Evolutionary conservation across 2,329 filamentous ascomycete genomes (phyloP).

Genomic region (Bipolaris zeicola): DNA sequence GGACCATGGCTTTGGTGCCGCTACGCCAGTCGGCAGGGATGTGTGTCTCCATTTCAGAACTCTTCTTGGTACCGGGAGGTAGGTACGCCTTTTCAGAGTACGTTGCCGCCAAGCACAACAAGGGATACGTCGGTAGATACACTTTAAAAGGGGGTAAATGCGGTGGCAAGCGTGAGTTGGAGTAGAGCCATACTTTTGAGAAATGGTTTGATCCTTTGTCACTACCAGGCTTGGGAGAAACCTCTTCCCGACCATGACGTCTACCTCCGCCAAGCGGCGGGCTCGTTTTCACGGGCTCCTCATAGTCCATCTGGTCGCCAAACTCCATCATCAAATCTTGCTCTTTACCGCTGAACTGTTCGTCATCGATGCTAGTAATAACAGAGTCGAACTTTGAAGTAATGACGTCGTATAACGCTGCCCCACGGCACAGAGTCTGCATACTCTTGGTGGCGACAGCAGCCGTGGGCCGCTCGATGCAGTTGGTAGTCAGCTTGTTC

Average conservation of each 20-base stretch:
- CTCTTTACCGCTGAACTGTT: slow-evolving; percentile 60
- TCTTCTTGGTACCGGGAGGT: slow-evolving; percentile 57
- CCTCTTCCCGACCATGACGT: slow-evolving; percentile 19
- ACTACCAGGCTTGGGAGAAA: slow-evolving; percentile 19
- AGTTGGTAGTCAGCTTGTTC: slow-evolving; percentile 34
- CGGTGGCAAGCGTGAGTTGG: slow-evolving; percentile 74
- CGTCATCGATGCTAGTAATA: slow-evolving; percentile 73
- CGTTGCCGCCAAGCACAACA: slow-evolving; percentile 77
- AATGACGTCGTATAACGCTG: slow-evolving; percentile 63
- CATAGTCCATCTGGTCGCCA: slow-evolving; percentile 17
- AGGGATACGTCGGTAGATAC: slow-evolving; percentile 76
- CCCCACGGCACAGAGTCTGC: slow-evolving; percentile 48
- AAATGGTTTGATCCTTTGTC: slow-evolving; percentile 55
- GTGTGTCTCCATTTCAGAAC: slow-evolving; percentile 69
- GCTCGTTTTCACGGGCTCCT: slow-evolving; percentile 21
- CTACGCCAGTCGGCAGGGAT: slow-evolving; percentile 72
- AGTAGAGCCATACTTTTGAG: slow-evolving; percentile 77
- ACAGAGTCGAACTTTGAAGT: slow-evolving; percentile 68
- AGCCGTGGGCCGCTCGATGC: slow-evolving; percentile 38
- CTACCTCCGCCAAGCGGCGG: slow-evolving; percentile 21
- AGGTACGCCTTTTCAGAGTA: slow-evolving; percentile 79
- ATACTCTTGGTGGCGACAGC: slow-evolving; percentile 42
- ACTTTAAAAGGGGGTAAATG: slow-evolving; percentile 71
- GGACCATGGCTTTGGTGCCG: slow-evolving; percentile 84
- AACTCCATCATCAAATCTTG: slow-evolving; percentile 54